Evolutionary conservation across 768 basidiomycete species (phyloP).

Genomic region (Suillus subluteus): DNA sequence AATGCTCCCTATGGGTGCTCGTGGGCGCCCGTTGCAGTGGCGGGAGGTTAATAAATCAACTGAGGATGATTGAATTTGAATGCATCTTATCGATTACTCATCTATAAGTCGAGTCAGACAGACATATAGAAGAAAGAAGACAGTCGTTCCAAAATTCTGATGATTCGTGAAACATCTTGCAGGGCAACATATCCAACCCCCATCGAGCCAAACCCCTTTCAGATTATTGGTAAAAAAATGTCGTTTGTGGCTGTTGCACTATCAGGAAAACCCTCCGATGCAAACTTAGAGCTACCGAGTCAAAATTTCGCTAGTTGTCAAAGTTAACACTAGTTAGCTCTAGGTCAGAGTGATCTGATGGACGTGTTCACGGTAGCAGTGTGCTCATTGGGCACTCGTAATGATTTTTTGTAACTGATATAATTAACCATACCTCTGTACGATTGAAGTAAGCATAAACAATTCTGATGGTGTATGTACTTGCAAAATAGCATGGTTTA

Average conservation of each 20-base stretch:
- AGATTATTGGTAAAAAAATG: background rate
- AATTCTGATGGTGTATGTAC: too few species aligned
- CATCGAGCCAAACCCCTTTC: background rate
- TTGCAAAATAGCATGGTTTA: too few species aligned
- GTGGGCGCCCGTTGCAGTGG: background rate
- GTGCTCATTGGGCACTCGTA: too few species aligned
- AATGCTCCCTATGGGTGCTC: background rate
- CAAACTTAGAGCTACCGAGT: too few species aligned
- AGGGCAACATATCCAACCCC: background rate
- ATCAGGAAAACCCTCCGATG: too few species aligned
- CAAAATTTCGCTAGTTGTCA: too few species aligned
- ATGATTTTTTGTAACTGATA: too few species aligned
- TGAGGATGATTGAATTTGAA: background rate
- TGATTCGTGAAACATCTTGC: background rate
- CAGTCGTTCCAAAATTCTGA: background rate
- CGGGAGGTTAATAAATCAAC: background rate
- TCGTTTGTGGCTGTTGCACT: background rate
- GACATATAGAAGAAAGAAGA: background rate
- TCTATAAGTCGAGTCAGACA: background rate
- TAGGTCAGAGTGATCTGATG: too few species aligned
- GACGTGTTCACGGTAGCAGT: too few species aligned
- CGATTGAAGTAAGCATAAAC: too few species aligned
- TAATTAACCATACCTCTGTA: too few species aligned
- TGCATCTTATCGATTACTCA: background rate
- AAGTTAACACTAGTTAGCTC: too few species aligned